These are phyloP conservation scores for Monosporascus sp. DNA, from an alignment of 2,329 filamentous ascomycete genomes.

Conservation along the genomic window DNA sequence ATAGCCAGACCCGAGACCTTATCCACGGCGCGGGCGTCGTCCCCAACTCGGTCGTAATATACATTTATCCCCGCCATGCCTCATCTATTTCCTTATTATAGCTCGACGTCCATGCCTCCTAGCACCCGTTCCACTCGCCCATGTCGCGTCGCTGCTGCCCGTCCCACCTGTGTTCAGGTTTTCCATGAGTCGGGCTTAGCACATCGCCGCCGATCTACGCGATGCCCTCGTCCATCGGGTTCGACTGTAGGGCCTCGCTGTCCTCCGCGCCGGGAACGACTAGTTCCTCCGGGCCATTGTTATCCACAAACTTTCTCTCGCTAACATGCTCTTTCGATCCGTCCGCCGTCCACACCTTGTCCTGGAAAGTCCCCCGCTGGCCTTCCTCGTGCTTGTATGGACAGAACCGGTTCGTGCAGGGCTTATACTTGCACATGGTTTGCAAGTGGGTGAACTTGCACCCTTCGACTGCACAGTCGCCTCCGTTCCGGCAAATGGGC, in stretches of 20 bases:
- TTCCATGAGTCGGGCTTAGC: background rate
- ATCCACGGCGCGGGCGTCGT: background rate
- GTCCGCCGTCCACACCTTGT: slow-evolving; percentile 84
- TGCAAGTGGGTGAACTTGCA: slow-evolving; percentile 90
- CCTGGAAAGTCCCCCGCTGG: slow-evolving; percentile 76
- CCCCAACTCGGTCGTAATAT: slow-evolving; percentile 3
- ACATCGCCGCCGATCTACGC: slow-evolving; percentile 8
- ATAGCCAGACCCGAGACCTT: background rate
- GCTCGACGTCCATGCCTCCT: background rate
- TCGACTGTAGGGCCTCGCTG: slow-evolving; percentile 32
- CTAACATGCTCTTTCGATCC: slow-evolving; percentile 65
- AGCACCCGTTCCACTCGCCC: background rate
- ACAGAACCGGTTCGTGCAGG: slow-evolving; percentile 85
- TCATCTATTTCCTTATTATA: background rate
- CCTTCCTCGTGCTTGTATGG: slow-evolving; percentile 87
- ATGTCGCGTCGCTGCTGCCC: background rate
- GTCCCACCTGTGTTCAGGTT: background rate
- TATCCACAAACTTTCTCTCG: slow-evolving; percentile 81
- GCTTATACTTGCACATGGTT: slow-evolving; percentile 83
- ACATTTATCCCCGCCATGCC: slow-evolving; percentile 1
- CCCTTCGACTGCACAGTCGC: slow-evolving; percentile 71
- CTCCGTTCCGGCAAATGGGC: slow-evolving; percentile 86
- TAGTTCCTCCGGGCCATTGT: slow-evolving; percentile 62
- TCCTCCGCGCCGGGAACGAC: slow-evolving; percentile 54
- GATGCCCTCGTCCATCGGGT: slow-evolving; percentile 32